These are phyloP conservation scores for Simplicillium sp. DNA, from an alignment of 2,329 filamentous ascomycete genomes.

Conservation along the genomic window DNA sequence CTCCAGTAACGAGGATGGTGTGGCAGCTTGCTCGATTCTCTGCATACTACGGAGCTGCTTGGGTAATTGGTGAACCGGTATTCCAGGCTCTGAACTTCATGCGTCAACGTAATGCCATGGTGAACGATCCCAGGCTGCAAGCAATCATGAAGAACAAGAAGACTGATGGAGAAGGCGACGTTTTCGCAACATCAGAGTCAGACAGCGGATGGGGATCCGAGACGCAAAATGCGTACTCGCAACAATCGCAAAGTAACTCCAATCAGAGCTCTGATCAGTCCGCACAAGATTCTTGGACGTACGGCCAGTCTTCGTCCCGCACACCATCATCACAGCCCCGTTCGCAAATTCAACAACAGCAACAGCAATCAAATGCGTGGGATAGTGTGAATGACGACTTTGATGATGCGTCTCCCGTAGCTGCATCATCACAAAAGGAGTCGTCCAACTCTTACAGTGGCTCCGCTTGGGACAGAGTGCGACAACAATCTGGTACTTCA, in stretches of 20 bases:
- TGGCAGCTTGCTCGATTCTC: conserved; percentile 29
- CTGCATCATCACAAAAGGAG: conserved; percentile 18
- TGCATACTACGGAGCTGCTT: conserved; percentile 19
- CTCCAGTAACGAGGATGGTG: conserved; percentile 12
- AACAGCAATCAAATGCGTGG: conserved; percentile 5
- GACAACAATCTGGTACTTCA: conserved; percentile 20
- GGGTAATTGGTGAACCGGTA: conserved; percentile 16
- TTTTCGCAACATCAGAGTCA: too few species aligned
- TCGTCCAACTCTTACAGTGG: conserved; percentile 9
- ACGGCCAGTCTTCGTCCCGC: not conserved
- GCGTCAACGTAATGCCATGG: conserved; percentile 12
- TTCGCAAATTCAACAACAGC: conserved; percentile 3
- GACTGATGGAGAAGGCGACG: too few species aligned
- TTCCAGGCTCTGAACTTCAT: conserved; percentile 19
- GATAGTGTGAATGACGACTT: conserved; percentile 18
- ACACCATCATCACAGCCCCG: not conserved
- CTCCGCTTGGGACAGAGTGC: conserved; percentile 36
- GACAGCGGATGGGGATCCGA: too few species aligned
- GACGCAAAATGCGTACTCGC: too few species aligned
- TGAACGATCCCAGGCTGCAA: conserved; percentile 18
- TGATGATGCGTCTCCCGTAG: conserved; percentile 35
- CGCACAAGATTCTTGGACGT: too few species aligned
- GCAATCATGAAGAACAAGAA: conserved; percentile 1
- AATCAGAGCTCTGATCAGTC: too few species aligned
- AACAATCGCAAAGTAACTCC: too few species aligned